Conservation (phyloP, 441 rosid genomes). For the Pelargonium cotyledonis region DNA sequence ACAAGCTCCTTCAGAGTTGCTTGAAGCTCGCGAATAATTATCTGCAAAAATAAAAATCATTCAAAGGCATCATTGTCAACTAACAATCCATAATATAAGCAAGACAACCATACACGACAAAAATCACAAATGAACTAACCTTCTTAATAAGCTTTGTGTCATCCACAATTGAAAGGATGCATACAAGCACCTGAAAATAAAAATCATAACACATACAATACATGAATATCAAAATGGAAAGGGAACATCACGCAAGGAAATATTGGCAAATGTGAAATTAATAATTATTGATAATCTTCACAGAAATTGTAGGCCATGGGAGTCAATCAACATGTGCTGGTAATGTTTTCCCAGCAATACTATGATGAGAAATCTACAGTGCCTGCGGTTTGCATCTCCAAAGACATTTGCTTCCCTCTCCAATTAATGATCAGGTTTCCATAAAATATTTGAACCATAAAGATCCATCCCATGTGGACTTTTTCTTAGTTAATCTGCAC, state of each 20-base stretch:
- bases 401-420: neutral
- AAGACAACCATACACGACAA: neutral
- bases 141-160: conserved; percentile 83
- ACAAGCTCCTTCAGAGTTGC: conserved; percentile 55
- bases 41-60: conserved; percentile 35
- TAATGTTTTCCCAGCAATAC: neutral
- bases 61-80: conserved; percentile 17
- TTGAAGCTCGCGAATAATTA: conserved; percentile 69
- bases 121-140: conserved; percentile 38
- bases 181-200: conserved; percentile 56
- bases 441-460: too few species aligned
- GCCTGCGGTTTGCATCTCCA: neutral
- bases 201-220: neutral
- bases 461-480: too few species aligned
- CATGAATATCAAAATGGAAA: too few species aligned
- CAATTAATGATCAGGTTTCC: too few species aligned
- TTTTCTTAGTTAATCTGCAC: too few species aligned
- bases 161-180: conserved; percentile 66
- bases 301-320: neutral
- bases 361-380: neutral
- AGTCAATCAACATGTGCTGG: neutral
- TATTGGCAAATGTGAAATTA: neutral
- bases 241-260: too few species aligned
- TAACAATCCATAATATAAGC: conserved; percentile 1
- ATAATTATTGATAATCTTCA: neutral